Conservation (phyloP, 331 rosid genomes). For the Acacia concinna region DNA sequence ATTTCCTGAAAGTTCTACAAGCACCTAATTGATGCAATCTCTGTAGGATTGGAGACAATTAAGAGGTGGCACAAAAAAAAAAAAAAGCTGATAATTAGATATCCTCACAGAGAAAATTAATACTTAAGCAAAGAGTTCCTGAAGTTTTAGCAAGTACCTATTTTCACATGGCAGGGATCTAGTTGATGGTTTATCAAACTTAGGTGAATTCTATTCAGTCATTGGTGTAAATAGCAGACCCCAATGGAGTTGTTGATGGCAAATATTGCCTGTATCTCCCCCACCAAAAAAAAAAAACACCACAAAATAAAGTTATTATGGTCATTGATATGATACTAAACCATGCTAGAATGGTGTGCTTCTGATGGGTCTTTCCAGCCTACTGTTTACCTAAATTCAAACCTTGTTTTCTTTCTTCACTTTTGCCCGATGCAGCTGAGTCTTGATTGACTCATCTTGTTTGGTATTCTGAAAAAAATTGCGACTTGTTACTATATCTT, state of each 20-base stretch:
- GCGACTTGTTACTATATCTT: constrained; percentile 12
- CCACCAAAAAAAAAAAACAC: background rate
- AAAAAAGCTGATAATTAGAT: background rate
- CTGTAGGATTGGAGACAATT: background rate
- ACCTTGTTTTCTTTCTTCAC: background rate
- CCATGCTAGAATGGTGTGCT: constrained; percentile 22
- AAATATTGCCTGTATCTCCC: background rate
- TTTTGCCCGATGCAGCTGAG: constrained; percentile 13
- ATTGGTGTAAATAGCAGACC: background rate
- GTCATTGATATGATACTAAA: constrained; percentile 1
- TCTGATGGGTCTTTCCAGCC: constrained; percentile 1
- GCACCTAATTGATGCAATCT: constrained; percentile 16
- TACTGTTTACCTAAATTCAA: background rate
- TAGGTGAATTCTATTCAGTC: background rate
- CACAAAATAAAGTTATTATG: background rate
- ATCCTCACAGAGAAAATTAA: background rate
- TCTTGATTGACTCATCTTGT: constrained; percentile 17
- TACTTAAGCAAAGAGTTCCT: background rate
- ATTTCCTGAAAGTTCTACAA: constrained; percentile 19
- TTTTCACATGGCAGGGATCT: background rate
- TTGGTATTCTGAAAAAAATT: constrained; percentile 4
- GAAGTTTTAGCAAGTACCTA: background rate
- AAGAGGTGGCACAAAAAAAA: constrained; percentile 19
- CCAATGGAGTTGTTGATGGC: background rate
- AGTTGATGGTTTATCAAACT: background rate